Evolutionary conservation across 495 filamentous ascomycete species (phyloP), one percentile per base, ranked within the genome.

Genomic region (Sphaerosporella brunnea): DNA sequence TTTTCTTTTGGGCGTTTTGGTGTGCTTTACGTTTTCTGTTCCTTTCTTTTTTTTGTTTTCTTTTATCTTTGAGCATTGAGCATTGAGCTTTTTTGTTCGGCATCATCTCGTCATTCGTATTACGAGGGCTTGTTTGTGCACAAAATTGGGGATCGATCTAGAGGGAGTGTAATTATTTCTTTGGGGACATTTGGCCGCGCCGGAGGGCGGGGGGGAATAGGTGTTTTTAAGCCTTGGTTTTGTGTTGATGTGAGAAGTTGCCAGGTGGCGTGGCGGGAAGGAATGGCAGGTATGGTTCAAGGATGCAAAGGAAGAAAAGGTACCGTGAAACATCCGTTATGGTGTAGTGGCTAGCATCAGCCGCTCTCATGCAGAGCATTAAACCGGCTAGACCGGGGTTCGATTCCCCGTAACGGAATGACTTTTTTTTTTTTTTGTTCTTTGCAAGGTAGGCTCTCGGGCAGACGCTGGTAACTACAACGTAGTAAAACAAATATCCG

Each of bases 1-100:
- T 4, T 43, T 43, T 24, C n/a, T 43, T 43, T 42, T 43, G 21
- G 40, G 40, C 40, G 40, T 43, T 43, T 43, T 43, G 40, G 40
- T 43, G 40, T 43, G 37, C 20, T 25, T 25, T 43, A n/a, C n/a
- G 1, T 43, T 4, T 26, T 42, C 18, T 42, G 20, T 3, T 24
- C 7, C 23, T 42, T 42, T 42, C 15, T 24, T 20, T 38, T 16
- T 38, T 5, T 38, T 38, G 5, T 20, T 15, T 38, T 38, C 5
- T 38, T 38, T 38, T 7, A 20, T 38, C 7, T 7, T 15, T 38
- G 36, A 38, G 7, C 7, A 21, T 40, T 16, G 20, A 40, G 2
- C 13, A 40, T 40, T 16, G n/a, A n/a, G n/a, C n/a, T n/a, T n/a
- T n/a, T n/a, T n/a, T n/a, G n/a, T n/a, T n/a, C n/a, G n/a, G n/a